Base-by-base conservation (phyloP, 2,329 filamentous ascomycete species). In the Trichoderma harzianum region DNA sequence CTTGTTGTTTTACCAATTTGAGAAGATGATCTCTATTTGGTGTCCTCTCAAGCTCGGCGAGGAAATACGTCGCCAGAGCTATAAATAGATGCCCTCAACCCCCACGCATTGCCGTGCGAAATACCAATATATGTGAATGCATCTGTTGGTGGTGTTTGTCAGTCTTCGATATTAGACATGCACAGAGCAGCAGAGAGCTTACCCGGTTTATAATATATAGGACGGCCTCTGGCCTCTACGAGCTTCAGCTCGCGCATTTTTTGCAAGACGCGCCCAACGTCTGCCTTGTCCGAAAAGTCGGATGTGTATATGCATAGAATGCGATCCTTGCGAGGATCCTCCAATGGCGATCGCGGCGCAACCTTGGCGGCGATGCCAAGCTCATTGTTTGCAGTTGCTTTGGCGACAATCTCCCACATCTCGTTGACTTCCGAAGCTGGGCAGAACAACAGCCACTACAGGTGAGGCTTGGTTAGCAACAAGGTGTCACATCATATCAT, bases 201-300 rank as follows among this genome's bases (percentile, higher is more conserved):
- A 86, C 92, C 91, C 76, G 87, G 88, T 78, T 97, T 97, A 83
- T 97, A 97, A 79, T 93, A 95, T 64, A 96, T 90, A 1, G 84
- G 82, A 60, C 82, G 83, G 5, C 80, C 80, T 63, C 74, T 80
- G 24, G 78, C 72, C 39, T 83, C 83, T 65, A 91, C 84, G 47
- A 96, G 81, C 8, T 86, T 89, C 72, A 94, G 82, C 70, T 89
- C 84, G 65, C 86, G 86, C 73, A 97, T 80, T 74, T 84, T 86
- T 72, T 84, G 78, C 51, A 95, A 82, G 5, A 97, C 92, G 57
- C 92, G 86, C 32, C 84, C 85, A 7, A 97, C 87, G 78, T 97
- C 93, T 5, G 85, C 82, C 66, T 82, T 85, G 77, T 97, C 90
- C 32, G 83, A 83, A 78, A 94, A 96, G 79, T 97, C 89, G 55